These are phyloP conservation scores for Parafenestella ontariensis DNA, from an alignment of 2,329 filamentous ascomycete genomes.

Conservation along the genomic window DNA sequence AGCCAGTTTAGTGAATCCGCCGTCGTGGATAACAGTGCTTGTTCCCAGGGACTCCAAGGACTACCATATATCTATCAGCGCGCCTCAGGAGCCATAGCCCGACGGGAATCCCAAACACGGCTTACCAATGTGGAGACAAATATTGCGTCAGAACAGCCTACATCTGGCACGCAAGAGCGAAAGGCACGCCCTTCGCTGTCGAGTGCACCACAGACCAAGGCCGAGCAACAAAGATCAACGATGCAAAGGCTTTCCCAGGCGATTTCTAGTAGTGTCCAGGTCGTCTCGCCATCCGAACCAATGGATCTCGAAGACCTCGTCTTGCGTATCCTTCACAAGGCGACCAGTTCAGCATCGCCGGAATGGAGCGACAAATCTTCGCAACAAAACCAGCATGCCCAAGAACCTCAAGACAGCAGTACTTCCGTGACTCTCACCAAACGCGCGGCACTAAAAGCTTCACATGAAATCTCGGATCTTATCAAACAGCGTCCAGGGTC, in stretches of 20 bases:
- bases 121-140: neutral
- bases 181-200: constrained; percentile 2
- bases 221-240: constrained; percentile 37
- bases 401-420: neutral
- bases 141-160: neutral
- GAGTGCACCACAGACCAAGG: constrained; percentile 36
- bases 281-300: constrained; percentile 16
- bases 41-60: constrained; percentile 11
- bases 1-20: neutral
- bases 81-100: neutral
- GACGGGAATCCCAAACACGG: neutral
- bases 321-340: constrained; percentile 21
- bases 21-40: neutral
- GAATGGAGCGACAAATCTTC: neutral
- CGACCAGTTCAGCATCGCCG: neutral
- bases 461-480: constrained; percentile 34
- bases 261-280: constrained; percentile 23
- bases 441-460: constrained; percentile 28
- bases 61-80: neutral
- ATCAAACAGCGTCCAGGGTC: constrained; percentile 28
- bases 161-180: neutral
- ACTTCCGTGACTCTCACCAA: constrained; percentile 23
- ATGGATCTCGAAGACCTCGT: constrained; percentile 34
- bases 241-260: constrained; percentile 33
- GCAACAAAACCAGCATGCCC: neutral